Conservation (phyloP, 352 stramenopile genomes). For the Phytophthora multivora region DNA sequence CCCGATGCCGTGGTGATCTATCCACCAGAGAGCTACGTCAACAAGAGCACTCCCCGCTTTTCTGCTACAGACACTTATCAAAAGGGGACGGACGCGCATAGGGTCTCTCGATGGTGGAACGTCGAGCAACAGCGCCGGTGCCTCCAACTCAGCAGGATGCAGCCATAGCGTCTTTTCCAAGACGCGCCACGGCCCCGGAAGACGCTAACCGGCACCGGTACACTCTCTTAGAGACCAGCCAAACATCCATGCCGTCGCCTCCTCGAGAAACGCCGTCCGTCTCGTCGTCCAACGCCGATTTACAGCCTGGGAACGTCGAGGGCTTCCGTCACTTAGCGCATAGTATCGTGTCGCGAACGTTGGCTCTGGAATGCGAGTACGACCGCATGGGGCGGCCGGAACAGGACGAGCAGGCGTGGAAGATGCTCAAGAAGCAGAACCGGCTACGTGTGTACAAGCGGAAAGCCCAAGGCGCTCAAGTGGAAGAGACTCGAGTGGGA, state of each 20-base stretch:
- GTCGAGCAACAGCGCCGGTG: constrained; percentile 27
- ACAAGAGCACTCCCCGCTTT: too few relatives aligned
- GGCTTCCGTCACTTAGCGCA: constrained; percentile 45
- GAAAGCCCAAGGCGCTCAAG: constrained; percentile 9
- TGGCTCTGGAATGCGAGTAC: constrained; percentile 53
- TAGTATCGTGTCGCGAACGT: constrained; percentile 54
- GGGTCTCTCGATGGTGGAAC: constrained; percentile 25
- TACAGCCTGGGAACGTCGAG: constrained; percentile 38
- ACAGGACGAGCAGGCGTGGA: constrained; percentile 38
- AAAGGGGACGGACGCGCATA: constrained; percentile 20
- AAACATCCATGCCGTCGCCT: constrained; percentile 9
- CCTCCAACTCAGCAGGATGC: constrained; percentile 10
- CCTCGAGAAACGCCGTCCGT: constrained; percentile 13
- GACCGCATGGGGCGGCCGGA: constrained; percentile 35
- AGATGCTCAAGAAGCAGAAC: constrained; percentile 45
- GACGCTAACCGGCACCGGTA: constrained; percentile 7
- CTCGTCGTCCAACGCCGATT: constrained; percentile 23
- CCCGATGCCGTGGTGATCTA: constrained; percentile 1
- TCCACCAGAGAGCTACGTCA: background rate
- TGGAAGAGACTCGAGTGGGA: constrained; percentile 14
- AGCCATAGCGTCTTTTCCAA: constrained; percentile 18
- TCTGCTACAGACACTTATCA: constrained; percentile 20
- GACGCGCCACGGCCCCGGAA: constrained; percentile 25
- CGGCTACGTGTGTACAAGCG: constrained; percentile 53
- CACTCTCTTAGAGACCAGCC: constrained; percentile 17